A percentile compares a stretch with the other conserved stretches of the same genome.
Conservation (phyloP, 1,284 basidiomycete genomes). For the Pseudozyma hubeiensis region DNA sequence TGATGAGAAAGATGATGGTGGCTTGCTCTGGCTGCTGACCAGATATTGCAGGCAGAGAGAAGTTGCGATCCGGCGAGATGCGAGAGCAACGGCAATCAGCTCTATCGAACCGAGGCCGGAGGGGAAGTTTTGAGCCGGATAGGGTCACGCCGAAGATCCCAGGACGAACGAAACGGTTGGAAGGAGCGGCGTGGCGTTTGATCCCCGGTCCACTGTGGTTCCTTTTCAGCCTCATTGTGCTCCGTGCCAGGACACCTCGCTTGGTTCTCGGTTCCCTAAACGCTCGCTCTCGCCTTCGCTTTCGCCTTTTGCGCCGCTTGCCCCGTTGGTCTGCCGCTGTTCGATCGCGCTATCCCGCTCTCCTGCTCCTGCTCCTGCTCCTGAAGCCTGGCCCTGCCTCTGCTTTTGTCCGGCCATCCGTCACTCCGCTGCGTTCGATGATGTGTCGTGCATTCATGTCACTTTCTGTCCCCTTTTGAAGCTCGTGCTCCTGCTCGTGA, state of each 20-base stretch:
- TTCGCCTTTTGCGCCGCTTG: constrained; percentile 1
- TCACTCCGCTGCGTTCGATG: constrained; percentile 3
- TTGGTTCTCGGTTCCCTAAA: neutral
- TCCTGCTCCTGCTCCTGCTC: constrained; percentile 1
- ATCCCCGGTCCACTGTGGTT: neutral
- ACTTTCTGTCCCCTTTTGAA: neutral
- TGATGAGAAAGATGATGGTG: neutral
- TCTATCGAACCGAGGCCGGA: neutral
- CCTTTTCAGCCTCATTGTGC: neutral
- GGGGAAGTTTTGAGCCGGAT: neutral
- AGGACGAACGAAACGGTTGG: neutral
- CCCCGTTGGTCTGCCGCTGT: neutral
- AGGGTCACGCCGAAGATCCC: neutral
- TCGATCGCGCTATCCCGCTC: neutral
- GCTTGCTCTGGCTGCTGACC: neutral
- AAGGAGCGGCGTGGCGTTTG: constrained; percentile 1
- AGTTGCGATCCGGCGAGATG: no score
- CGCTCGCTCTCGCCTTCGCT: neutral
- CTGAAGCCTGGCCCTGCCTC: neutral
- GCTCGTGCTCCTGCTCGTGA: constrained; percentile 9
- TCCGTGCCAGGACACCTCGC: neutral
- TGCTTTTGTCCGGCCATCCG: neutral
- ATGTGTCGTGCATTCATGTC: neutral
- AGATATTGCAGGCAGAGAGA: neutral
- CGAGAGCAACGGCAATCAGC: no score